phyloP scores from a whole-genome alignment of 129 eudicot species.

The Sambucus nigra region DNA sequence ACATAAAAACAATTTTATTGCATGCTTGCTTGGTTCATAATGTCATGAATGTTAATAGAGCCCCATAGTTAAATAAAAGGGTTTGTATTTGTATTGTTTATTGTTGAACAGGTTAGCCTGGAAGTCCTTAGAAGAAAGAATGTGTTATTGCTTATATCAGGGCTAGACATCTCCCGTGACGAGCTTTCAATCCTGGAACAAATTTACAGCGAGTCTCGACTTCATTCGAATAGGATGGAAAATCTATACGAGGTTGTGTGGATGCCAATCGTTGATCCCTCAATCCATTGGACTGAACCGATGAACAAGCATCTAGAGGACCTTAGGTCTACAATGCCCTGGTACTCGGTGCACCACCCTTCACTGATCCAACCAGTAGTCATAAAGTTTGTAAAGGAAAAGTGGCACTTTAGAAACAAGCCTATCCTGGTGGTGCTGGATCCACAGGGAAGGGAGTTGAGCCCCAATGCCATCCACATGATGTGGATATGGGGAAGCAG shows the following conservation, averaged over 20 bases:
- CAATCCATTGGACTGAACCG: slow-evolving; percentile 28
- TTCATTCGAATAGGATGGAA: too few relatives aligned
- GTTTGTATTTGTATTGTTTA: too few relatives aligned
- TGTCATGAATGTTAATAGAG: too few relatives aligned
- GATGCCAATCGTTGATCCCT: slow-evolving; percentile 44
- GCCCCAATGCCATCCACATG: slow-evolving; percentile 68
- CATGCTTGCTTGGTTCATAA: background rate
- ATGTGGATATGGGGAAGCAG: slow-evolving; percentile 64
- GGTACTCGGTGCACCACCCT: slow-evolving; percentile 64
- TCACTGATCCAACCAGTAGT: slow-evolving; percentile 30
- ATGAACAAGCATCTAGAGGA: slow-evolving; percentile 36
- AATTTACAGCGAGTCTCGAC: slow-evolving; percentile 41
- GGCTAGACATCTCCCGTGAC: slow-evolving; percentile 46
- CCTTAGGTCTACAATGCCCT: slow-evolving; percentile 37
- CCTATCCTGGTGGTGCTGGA: slow-evolving; percentile 53
- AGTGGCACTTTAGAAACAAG: too few relatives aligned
- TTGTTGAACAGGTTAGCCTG: slow-evolving; percentile 34
- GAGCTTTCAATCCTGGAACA: too few relatives aligned
- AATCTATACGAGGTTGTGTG: slow-evolving; percentile 46
- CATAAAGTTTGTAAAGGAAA: too few relatives aligned
- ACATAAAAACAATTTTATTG: too few relatives aligned
- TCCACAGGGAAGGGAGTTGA: slow-evolving; percentile 58
- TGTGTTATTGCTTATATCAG: slow-evolving; percentile 61
- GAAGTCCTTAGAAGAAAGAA: slow-evolving; percentile 55
- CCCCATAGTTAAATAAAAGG: too few relatives aligned